phyloP scores from a whole-genome alignment of 768 basidiomycete genomes.

The Amyloporia xantha region DNA sequence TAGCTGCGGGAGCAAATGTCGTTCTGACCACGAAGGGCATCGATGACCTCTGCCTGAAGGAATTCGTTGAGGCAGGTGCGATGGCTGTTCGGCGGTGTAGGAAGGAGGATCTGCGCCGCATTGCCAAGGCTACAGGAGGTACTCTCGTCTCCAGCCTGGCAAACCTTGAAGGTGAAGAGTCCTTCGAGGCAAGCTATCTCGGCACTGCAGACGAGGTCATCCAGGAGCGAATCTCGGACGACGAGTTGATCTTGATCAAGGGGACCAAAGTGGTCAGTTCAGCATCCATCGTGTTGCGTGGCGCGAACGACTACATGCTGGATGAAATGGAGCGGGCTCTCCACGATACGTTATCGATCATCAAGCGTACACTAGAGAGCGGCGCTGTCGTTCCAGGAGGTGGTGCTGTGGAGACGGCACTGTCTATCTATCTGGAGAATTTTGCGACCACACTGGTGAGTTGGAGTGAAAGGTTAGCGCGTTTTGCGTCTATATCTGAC shows the following conservation, averaged over 20 bases:
- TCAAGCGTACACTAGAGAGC: conserved; percentile 96
- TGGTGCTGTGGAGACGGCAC: conserved; percentile 93
- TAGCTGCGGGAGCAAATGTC: conserved; percentile 94
- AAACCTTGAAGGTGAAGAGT: conserved; percentile 96
- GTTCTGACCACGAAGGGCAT: conserved; percentile 97
- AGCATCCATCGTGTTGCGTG: conserved; percentile 86
- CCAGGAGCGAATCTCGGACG: conserved; percentile 97
- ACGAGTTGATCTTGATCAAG: conserved; percentile 95
- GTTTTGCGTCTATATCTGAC: not conserved
- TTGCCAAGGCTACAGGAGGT: conserved; percentile 95
- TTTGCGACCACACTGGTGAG: conserved; percentile 95
- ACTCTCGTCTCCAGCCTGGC: conserved; percentile 88
- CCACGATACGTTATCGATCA: conserved; percentile 90
- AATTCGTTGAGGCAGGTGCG: conserved; percentile 97
- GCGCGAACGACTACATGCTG: conserved; percentile 98
- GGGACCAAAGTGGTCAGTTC: conserved; percentile 96
- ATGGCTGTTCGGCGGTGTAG: conserved; percentile 97
- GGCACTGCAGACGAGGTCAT: conserved; percentile 95
- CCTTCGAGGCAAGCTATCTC: conserved; percentile 86
- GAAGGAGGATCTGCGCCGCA: conserved; percentile 95
- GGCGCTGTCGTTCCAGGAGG: conserved; percentile 95
- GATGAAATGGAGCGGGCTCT: conserved; percentile 99
- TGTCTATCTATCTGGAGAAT: conserved; percentile 97
- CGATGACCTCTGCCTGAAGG: conserved; percentile 95
- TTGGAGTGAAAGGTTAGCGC: conserved; percentile 16